Evolutionary conservation across 805 yeast genomes (phyloP).

Genomic region (Candida suzukii): DNA sequence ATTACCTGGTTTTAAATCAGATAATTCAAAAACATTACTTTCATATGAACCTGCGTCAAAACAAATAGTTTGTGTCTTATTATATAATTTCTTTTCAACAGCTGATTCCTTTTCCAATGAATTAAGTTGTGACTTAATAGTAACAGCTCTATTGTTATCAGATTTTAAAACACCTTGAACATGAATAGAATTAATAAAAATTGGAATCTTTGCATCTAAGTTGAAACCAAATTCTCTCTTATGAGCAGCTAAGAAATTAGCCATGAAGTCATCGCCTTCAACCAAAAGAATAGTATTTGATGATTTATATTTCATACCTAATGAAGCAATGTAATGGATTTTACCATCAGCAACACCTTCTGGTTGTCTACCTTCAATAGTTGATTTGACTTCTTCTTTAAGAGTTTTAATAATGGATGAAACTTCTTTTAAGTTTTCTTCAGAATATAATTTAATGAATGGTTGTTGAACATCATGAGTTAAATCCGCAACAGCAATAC

Average conservation of each 20-base stretch:
- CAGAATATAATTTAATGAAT: background rate
- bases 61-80: slow-evolving; percentile 11
- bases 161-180: slow-evolving; percentile 58
- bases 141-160: slow-evolving; percentile 30
- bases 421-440: slow-evolving; percentile 11
- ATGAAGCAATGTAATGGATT: slow-evolving; percentile 56
- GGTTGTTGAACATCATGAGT: slow-evolving; percentile 3
- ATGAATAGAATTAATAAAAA: slow-evolving; percentile 28
- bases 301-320: slow-evolving; percentile 22
- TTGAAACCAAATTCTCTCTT: slow-evolving; percentile 30
- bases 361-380: slow-evolving; percentile 33
- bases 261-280: slow-evolving; percentile 16
- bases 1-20: slow-evolving; percentile 22
- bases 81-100: slow-evolving; percentile 28
- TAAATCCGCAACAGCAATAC: slow-evolving; percentile 34
- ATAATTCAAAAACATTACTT: slow-evolving; percentile 24
- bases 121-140: slow-evolving; percentile 39
- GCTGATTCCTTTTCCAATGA: slow-evolving; percentile 25
- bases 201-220: slow-evolving; percentile 5
- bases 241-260: slow-evolving; percentile 22
- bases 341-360: slow-evolving; percentile 60
- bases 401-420: slow-evolving; percentile 30
- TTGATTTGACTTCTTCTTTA: slow-evolving; percentile 28
- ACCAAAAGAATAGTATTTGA: slow-evolving; percentile 33
- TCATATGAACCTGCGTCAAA: slow-evolving; percentile 21